Evolutionary conservation across 176 grass and related monocot genomes (phyloP).

Genomic region (Eremochloa ophiuroides): DNA sequence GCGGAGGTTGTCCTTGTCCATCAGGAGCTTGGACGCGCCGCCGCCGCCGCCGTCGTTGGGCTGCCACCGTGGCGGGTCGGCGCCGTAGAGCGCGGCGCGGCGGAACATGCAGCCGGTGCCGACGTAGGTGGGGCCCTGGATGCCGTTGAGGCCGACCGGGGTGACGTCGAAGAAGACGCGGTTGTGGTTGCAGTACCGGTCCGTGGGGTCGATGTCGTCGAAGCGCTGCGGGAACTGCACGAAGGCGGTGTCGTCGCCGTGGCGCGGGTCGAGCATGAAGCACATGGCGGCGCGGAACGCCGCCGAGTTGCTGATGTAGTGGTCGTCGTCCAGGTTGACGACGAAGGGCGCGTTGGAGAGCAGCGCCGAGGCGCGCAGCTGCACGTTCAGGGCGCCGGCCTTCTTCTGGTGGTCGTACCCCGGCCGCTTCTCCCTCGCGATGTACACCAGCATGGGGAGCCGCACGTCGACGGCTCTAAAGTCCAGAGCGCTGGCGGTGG

Average conservation of each 20-base stretch:
- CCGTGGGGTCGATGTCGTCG: constrained; percentile 59
- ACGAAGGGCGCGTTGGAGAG: no score
- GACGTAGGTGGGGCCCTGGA: constrained; percentile 44
- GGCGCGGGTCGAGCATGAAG: no score
- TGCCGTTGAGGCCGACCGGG: constrained; percentile 63
- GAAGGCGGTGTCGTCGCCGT: constrained; percentile 31
- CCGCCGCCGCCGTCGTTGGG: no score
- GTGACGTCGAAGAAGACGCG: constrained; percentile 71
- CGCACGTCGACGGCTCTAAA: constrained; percentile 5
- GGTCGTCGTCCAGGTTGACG: no score
- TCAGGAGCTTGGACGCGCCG: neutral
- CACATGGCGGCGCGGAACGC: no score
- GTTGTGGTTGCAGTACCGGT: constrained; percentile 70
- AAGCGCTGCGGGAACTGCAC: constrained; percentile 72
- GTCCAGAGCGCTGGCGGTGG: neutral
- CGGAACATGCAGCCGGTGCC: constrained; percentile 31
- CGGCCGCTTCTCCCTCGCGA: constrained; percentile 13
- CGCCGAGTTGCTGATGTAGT: no score
- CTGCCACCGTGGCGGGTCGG: constrained; percentile 5
- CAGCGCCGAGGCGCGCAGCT: no score
- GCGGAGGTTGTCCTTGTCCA: neutral
- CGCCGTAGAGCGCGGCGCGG: neutral
- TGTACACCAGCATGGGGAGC: neutral
- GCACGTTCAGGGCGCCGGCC: no score
- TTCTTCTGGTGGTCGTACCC: no score